Base-by-base conservation (phyloP, 495 filamentous ascomycete species). In the Pyronema omphalodes region DNA sequence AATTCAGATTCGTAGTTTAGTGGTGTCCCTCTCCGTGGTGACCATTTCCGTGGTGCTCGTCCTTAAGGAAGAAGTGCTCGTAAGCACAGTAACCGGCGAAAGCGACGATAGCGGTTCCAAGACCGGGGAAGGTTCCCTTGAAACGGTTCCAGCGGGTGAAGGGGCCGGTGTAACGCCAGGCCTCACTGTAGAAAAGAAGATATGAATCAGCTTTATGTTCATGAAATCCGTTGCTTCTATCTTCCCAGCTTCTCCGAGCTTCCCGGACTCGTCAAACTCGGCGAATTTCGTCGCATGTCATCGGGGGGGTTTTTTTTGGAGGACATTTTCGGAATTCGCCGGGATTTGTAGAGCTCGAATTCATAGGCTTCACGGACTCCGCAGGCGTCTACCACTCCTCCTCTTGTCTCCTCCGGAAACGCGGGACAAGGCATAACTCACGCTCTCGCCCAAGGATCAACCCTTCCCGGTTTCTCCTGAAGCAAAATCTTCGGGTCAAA, bases 61-160 rank as follows among this genome's bases (percentile, higher is more conserved):
- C 80, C 63, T 83, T 77, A 54, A 93, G 57, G 66, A 94, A 94
- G 41, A 93, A 63, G 63, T 86, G 76, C 72, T 98, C 91, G 66
- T 85, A 93, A 37, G 74, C 76, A 70, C 87, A 84, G 71, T 98
- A 98, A 47, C 70, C 80, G 37, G 81, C 79, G 68, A 98, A 98
- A 9, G 88, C 88, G 44, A 89, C 89, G 7, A 81, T 82, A 5
- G 87, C 91, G 57, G 86, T 91, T 44, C 91, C 93, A 48, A 98
- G 71, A 47, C 91, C 91, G 33, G 91, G 91, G 69, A 98, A 83
- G 52, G 79, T 71, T 53, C 77, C 71, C 69, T 77, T 84, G 73
- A 94, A 93, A 18, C 91, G 84, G 71, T 93, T 89, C 68, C 70
- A 83, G 51, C 89, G 77, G 54, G 79, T 80, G 75, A 95, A 96